Conservation (phyloP, 1,284 basidiomycete genomes). For the Mrakiaceae sp. region DNA sequence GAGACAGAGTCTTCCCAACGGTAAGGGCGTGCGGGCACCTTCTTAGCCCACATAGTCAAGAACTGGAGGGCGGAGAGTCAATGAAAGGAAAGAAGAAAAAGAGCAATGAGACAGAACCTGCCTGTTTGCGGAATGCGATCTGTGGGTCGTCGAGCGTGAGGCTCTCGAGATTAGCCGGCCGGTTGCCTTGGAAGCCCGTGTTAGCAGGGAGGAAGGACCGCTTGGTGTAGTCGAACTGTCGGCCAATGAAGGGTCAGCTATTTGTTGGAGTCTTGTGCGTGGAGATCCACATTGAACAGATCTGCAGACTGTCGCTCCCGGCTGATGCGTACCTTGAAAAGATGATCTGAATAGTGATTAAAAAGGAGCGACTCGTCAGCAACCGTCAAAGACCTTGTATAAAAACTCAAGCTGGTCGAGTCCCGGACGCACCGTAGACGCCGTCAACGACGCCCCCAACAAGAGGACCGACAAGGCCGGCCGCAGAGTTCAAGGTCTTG, state of each 20-base stretch:
- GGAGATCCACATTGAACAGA: too few species aligned
- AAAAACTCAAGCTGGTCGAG: background rate
- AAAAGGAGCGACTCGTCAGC: too few species aligned
- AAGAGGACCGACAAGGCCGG: constrained; percentile 8
- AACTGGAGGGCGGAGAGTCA: background rate
- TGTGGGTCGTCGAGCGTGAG: constrained; percentile 16
- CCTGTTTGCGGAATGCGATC: constrained; percentile 12
- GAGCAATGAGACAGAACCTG: background rate
- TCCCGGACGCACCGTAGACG: background rate
- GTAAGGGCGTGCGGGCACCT: background rate
- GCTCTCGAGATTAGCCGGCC: background rate
- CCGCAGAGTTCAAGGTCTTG: constrained; percentile 6
- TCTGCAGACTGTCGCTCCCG: too few species aligned
- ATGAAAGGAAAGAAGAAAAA: background rate
- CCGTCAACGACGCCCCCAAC: constrained; percentile 12
- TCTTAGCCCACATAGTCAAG: constrained; percentile 11
- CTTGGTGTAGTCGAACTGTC: constrained; percentile 9
- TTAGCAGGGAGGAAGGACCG: constrained; percentile 8
- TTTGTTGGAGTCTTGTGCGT: too few species aligned
- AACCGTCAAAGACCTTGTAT: too few species aligned
- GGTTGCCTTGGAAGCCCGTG: constrained; percentile 7
- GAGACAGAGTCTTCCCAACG: background rate
- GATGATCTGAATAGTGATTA: too few species aligned
- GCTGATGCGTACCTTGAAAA: too few species aligned
- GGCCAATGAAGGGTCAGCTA: too few species aligned